Evolutionary conservation across 345 rosid genomes (phyloP), one percentile per base, ranked within the genome.

Genomic region (Isatis tinctoria): DNA sequence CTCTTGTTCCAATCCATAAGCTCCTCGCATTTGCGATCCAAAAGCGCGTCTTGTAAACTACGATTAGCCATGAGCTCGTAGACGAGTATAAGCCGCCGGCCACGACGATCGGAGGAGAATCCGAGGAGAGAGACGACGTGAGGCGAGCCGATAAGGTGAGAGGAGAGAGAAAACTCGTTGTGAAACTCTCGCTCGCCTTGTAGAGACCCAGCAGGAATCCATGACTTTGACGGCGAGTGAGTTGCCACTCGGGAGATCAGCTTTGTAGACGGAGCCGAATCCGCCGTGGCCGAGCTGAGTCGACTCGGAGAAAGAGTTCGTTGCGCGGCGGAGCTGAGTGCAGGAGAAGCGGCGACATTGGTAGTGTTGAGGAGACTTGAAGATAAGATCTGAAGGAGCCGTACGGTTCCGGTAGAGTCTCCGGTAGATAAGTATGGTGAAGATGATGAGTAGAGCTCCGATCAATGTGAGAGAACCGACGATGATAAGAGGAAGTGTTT

Each of bases 201-300:
- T 8, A 89, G 67, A 0, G 90, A 87, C 13, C 87, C 87, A 0
- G 73, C 57, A 2, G 1, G 85, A 75, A 65, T 89, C 87, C 85
- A 89, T 88, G 27, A 89, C 74, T 54, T 89, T 87, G 54, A 92
- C 90, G 57, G 99, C 99, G 37, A 95, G 62, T 4, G 81, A 85
- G 5, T 45, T 6, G 8, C 71, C 78, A 32, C 47, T 71, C 0
- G 89, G 82, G 18, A 89, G 64, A 22, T 73, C 64, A 47, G 88
- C 92, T 81, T 86, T 89, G 65, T 86, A 86, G 35, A 89, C 92
- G 0, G 87, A 78, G n/a, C 99, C 98, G 54, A 90, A 95, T 11
- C 99, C 99, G 0, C 99, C 99, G 51, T 89, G 98, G 9, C 99
- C 99, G 41, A 95, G 87, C 27, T 86, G 92, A 73, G 84, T 87